Conservation (phyloP, 202 grass and related monocot species). For the Cymbopogon flexuosus region DNA sequence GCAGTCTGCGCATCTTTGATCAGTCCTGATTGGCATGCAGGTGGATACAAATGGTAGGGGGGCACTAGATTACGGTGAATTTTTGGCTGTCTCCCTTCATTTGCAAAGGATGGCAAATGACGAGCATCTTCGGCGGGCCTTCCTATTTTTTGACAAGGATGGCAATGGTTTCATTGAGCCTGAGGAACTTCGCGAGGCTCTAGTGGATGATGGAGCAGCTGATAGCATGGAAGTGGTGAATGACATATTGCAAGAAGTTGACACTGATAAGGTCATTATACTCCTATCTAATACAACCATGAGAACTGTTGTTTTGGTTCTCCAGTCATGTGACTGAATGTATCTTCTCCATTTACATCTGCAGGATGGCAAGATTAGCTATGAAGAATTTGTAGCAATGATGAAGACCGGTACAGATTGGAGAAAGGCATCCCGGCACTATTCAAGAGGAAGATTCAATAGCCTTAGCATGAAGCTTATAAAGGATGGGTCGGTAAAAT, state of each 20-base stretch:
- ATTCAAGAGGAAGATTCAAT: conserved; percentile 96
- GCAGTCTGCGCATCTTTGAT: conserved; percentile 1
- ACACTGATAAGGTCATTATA: conserved; percentile 83
- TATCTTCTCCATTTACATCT: conserved; percentile 6
- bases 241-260: conserved; percentile 95
- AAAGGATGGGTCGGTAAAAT: conserved; percentile 90
- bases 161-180: conserved; percentile 94
- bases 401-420: conserved; percentile 99
- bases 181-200: conserved; percentile 80
- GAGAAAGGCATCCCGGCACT: conserved; percentile 97
- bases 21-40: conserved; percentile 38
- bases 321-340: neutral
- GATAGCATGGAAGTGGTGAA: conserved; percentile 94
- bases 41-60: conserved; percentile 89
- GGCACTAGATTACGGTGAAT: conserved; percentile 84
- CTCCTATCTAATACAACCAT: neutral
- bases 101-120: conserved; percentile 99
- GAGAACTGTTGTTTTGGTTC: neutral
- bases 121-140: conserved; percentile 80
- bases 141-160: conserved; percentile 95
- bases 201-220: conserved; percentile 63
- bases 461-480: conserved; percentile 97
- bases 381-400: conserved; percentile 99
- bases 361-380: conserved; percentile 95
- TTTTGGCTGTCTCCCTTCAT: conserved; percentile 93